A percentile compares a stretch with the other conserved stretches of the same genome.
Conservation (phyloP, 192 early-diverging fungal species). For the Podila verticillata region DNA sequence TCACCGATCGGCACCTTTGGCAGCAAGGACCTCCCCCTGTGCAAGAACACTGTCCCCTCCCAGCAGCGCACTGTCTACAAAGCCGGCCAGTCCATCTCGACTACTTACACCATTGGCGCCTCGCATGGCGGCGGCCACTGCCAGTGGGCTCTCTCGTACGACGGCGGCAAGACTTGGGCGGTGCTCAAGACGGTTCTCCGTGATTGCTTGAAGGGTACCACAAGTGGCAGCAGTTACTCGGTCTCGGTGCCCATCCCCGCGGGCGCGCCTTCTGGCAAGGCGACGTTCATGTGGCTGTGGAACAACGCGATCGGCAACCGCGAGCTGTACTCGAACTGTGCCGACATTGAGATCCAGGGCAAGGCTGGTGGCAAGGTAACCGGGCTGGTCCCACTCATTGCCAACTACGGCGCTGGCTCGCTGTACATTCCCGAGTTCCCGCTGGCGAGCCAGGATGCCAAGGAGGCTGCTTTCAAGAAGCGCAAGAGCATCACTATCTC, state of each 20-base stretch:
- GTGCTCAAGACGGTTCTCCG: slow-evolving; percentile 65
- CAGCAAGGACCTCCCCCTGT: slow-evolving; percentile 37
- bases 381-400: slow-evolving; percentile 51
- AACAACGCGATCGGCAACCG: slow-evolving; percentile 78
- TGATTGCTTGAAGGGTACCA: slow-evolving; percentile 46
- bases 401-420: slow-evolving; percentile 52
- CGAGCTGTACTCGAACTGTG: slow-evolving; percentile 75
- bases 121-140: slow-evolving; percentile 74
- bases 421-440: slow-evolving; percentile 55
- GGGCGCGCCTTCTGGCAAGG: slow-evolving; percentile 24
- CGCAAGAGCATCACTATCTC: slow-evolving; percentile 18
- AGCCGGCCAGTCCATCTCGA: slow-evolving; percentile 59
- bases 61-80: slow-evolving; percentile 41
- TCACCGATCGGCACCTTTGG: slow-evolving; percentile 49
- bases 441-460: slow-evolving; percentile 35
- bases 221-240: slow-evolving; percentile 1
- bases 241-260: slow-evolving; percentile 32
- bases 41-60: slow-evolving; percentile 55
- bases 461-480: slow-evolving; percentile 6
- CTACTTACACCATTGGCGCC: slow-evolving; percentile 61
- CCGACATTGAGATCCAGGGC: slow-evolving; percentile 66
- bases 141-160: slow-evolving; percentile 71
- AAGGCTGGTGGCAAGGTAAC: slow-evolving; percentile 41
- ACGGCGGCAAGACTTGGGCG: slow-evolving; percentile 67
- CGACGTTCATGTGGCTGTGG: slow-evolving; percentile 66